Conservation (phyloP, 202 grass and related monocot genomes). For the Panicum virgatum region DNA sequence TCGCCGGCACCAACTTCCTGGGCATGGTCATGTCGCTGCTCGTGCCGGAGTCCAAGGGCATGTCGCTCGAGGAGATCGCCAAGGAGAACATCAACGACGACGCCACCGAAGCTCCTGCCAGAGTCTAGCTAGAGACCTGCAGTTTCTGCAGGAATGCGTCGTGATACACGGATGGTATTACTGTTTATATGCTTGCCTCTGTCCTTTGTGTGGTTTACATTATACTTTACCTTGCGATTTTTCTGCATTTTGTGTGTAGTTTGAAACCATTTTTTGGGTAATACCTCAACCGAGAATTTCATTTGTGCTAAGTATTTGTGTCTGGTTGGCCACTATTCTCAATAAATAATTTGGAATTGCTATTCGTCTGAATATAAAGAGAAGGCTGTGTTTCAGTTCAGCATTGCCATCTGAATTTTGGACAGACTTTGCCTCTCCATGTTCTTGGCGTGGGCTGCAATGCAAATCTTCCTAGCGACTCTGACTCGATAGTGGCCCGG, state of each 20-base stretch:
- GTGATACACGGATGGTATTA: not conserved
- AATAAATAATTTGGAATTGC: not conserved
- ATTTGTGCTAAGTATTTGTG: not conserved
- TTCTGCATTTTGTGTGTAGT: not conserved
- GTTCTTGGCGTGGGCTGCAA: not conserved
- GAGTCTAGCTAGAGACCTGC: not conserved
- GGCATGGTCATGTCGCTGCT: constrained; percentile 58
- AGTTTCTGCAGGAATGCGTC: not conserved
- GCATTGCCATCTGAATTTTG: not conserved
- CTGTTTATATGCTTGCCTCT: not conserved
- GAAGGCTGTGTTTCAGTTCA: not conserved
- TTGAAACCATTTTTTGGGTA: not conserved
- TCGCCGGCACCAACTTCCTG: constrained; percentile 59
- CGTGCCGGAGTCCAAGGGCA: constrained; percentile 77
- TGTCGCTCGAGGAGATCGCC: constrained; percentile 76
- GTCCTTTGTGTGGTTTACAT: not conserved
- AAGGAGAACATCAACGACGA: constrained; percentile 48
- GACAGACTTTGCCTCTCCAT: not conserved
- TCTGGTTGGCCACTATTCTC: not conserved
- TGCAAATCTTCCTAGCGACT: not conserved
- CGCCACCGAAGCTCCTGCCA: not conserved
- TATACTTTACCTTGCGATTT: not conserved
- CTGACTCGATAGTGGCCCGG: too few relatives aligned
- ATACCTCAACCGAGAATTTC: not conserved
- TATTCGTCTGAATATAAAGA: not conserved